Base-by-base conservation (phyloP, 345 rosid genomes). In the Eucalyptus cloeziana region DNA sequence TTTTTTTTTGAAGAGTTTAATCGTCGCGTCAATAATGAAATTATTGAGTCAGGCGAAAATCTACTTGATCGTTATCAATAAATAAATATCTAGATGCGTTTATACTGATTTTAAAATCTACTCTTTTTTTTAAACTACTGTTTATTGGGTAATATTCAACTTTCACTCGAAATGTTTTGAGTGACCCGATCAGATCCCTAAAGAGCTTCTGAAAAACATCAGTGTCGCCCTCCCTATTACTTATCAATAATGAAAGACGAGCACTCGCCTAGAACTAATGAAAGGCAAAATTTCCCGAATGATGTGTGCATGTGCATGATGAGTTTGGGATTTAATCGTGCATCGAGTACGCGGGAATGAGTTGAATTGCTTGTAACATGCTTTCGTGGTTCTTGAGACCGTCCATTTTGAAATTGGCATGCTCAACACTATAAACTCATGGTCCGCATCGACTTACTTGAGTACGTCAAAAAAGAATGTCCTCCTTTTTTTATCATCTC, bases 81-180 rank as follows among this genome's bases (percentile, higher is more conserved):
- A 69, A 33, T 17, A 17, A 69, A 33, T 17, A 3, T 37, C 4
- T 64, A 6, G 19, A 4, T 2, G 5, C 4, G 16, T 12, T 1
- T 3, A 64, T n/a, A 4, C 5, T 4, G 10, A 64, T 64, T n/a
- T 64, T 30, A 13, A n/a, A 64, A 9, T 76, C 1, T 25, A 0
- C 4, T 1, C 4, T 33, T 17, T 33, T 69, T 37, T 71, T 7
- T 0, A 3, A n/a, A 33, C 3, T 3, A 5, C 0, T 1, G 0
- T 4, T 13, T 24, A 24, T 76, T 0, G 3, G 1, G 8, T 0
- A 3, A 71, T 17, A 5, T 37, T 71, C 14, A 19, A 37, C 45
- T 71, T 37, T 21, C 12, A 1, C 14, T 5, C 14, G 1, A 19
- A 37, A 71, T 5, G 2, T 30, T 19, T 19, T 7, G 7, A 33